phyloP scores from a whole-genome alignment of 768 basidiomycete species.

The Trametes cingulata region DNA sequence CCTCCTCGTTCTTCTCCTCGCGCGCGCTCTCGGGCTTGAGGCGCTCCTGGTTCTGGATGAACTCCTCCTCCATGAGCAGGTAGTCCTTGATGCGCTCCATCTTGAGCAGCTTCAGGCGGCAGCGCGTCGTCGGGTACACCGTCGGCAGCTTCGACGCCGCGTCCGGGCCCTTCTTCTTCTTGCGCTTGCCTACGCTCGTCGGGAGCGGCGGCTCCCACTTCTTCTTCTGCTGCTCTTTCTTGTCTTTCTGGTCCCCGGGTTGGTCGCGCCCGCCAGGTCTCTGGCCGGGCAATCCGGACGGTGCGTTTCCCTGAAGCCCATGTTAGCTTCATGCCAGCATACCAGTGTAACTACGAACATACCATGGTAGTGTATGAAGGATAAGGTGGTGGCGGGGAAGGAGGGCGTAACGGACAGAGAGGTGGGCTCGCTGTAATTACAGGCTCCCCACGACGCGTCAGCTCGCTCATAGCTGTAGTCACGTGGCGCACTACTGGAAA shows the following conservation, averaged over 20 bases:
- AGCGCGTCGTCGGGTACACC: constrained; percentile 92
- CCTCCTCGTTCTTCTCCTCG: constrained; percentile 96
- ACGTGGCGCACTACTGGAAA: constrained; percentile 14
- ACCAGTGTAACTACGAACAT: background rate
- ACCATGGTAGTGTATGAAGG: constrained; percentile 18
- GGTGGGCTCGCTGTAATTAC: constrained; percentile 4
- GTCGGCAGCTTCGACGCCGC: constrained; percentile 89
- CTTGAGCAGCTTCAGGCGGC: constrained; percentile 93
- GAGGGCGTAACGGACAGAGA: background rate
- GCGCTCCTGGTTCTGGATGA: constrained; percentile 88
- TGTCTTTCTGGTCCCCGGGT: constrained; percentile 47
- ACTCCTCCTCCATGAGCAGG: constrained; percentile 92
- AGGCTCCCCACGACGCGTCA: constrained; percentile 37
- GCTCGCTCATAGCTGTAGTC: constrained; percentile 17
- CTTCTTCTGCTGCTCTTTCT: constrained; percentile 69
- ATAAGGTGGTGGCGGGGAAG: background rate
- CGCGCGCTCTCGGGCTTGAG: constrained; percentile 83
- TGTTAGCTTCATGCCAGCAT: background rate
- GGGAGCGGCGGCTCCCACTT: constrained; percentile 99
- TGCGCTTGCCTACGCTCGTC: constrained; percentile 97
- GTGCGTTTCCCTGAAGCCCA: constrained; percentile 64
- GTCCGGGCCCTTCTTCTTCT: constrained; percentile 84
- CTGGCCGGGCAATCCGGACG: constrained; percentile 55
- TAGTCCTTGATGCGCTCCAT: constrained; percentile 99
- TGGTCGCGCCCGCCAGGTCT: constrained; percentile 28